Evolutionary conservation across 805 yeast species (phyloP).

Genomic region (Kodamaea leandrae): DNA sequence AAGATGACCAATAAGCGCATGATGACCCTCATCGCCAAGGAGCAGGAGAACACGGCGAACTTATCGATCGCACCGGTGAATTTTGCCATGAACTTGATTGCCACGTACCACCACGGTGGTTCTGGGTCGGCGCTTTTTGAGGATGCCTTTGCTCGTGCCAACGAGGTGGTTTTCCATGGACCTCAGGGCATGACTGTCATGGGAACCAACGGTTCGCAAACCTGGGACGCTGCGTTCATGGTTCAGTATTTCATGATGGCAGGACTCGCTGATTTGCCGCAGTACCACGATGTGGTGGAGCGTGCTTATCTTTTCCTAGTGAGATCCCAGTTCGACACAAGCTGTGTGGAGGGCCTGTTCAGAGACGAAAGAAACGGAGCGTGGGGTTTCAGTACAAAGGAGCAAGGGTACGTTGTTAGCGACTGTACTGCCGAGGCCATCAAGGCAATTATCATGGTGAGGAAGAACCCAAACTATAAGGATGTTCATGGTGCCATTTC

Average conservation of each 20-base stretch:
- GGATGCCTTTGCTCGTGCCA: constrained; percentile 55
- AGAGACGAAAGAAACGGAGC: constrained; percentile 85
- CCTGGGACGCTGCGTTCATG: constrained; percentile 94
- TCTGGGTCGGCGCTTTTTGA: constrained; percentile 57
- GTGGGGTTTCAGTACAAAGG: constrained; percentile 95
- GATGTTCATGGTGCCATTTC: constrained; percentile 52
- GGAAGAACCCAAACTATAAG: constrained; percentile 53
- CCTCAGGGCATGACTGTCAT: constrained; percentile 87
- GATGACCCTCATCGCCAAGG: constrained; percentile 68
- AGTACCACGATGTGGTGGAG: constrained; percentile 62
- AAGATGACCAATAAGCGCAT: constrained; percentile 49
- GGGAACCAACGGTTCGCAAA: constrained; percentile 98
- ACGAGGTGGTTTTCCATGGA: constrained; percentile 79
- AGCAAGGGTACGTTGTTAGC: constrained; percentile 94
- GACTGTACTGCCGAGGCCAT: constrained; percentile 97
- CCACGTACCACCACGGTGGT: constrained; percentile 70
- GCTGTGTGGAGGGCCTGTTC: constrained; percentile 72
- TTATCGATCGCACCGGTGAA: constrained; percentile 93
- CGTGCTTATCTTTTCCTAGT: constrained; percentile 69
- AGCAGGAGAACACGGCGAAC: constrained; percentile 71
- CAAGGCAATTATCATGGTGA: constrained; percentile 91
- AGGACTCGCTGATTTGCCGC: constrained; percentile 69
- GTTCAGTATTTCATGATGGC: constrained; percentile 79
- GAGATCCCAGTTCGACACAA: constrained; percentile 80
- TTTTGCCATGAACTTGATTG: constrained; percentile 79